Evolutionary conservation across 2,329 filamentous ascomycete genomes (phyloP), one percentile per base, ranked within the genome.

Genomic region (Fusarium foetens): DNA sequence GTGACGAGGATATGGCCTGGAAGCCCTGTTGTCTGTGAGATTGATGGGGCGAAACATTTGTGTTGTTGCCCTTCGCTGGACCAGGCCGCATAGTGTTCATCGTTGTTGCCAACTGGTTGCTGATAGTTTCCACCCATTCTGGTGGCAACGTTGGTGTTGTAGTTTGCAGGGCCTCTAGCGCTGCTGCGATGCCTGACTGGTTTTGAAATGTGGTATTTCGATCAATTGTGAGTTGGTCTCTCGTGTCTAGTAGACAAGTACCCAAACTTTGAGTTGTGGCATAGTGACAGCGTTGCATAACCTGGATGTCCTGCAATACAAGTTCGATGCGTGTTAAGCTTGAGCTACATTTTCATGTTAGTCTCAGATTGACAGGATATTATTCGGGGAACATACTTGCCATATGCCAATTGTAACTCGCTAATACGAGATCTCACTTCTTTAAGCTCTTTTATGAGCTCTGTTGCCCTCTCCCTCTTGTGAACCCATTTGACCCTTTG

Each of bases 21-120:
- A 6, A 4, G 12, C 8, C 10, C 13, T 48, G 17, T n/a, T 16
- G 19, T 31, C 45, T 11, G 6, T 12, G 19, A 16, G 14, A 8
- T 19, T 23, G 46, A 23, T 33, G 14, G 29, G 21, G 13, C 9
- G 3, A 33, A 23, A 8, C 21, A n/a, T 4, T 3, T 23, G 46
- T 23, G 13, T 6, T 16, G 13, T 33, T 31, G 9, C 0, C 25
- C 25, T 25, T 25, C 25, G 29, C 5, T 13, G 31, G 29, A 49
- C 0, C 27, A 49, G 29, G 29, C 0, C 9, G 29, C 1, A 8
- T 3, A 29, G 12, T 35, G 7, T 49, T 33, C 2, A 23, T 13
- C 21, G 9, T 19, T 23, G 29, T 33, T 49, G 29, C 29, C 21
- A 49, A 12, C 29, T 33, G 46, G 4, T 33, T 23, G 21, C 29